A percentile compares a stretch with the other conserved stretches of the same genome.
phyloP scores from a whole-genome alignment of 225 moss, liverwort and hornwort genomes.

The Antitrichia curtipendula region DNA sequence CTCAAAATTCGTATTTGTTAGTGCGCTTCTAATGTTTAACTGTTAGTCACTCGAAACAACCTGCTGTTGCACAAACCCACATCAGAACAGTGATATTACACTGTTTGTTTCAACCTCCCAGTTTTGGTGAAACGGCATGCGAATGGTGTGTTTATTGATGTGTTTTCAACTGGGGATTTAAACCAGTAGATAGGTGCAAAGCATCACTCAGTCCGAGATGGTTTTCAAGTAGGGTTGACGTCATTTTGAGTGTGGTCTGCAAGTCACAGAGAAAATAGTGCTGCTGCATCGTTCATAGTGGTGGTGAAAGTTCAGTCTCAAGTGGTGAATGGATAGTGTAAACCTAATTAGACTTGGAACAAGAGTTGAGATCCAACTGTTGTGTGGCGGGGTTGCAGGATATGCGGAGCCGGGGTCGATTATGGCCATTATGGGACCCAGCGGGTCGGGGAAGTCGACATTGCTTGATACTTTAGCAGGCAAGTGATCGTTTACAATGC shows the following conservation, averaged over 20 bases:
- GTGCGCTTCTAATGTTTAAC: not conserved
- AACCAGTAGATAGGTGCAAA: not conserved
- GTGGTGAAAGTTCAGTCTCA: not conserved
- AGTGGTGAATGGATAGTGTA: not conserved
- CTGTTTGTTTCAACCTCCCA: not conserved
- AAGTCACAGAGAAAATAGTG: not conserved
- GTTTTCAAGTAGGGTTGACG: not conserved
- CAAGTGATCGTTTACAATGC: not conserved
- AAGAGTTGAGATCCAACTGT: not conserved
- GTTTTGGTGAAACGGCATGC: not conserved
- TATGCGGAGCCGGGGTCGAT: slow-evolving; percentile 67
- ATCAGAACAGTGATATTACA: too few species aligned
- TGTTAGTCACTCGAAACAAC: not conserved
- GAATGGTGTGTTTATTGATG: not conserved
- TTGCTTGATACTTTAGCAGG: slow-evolving; percentile 68
- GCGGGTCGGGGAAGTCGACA: slow-evolving; percentile 59
- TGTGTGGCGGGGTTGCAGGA: slow-evolving; percentile 5
- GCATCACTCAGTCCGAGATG: not conserved
- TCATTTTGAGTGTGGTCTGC: not conserved
- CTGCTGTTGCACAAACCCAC: not conserved
- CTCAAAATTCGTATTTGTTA: not conserved
- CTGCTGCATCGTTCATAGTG: not conserved
- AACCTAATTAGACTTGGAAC: not conserved
- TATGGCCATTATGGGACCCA: slow-evolving; percentile 71
- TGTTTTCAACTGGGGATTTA: not conserved